Conservation (phyloP, 1,284 basidiomycete genomes). For the Pseudozyma tsukubaensis region DNA sequence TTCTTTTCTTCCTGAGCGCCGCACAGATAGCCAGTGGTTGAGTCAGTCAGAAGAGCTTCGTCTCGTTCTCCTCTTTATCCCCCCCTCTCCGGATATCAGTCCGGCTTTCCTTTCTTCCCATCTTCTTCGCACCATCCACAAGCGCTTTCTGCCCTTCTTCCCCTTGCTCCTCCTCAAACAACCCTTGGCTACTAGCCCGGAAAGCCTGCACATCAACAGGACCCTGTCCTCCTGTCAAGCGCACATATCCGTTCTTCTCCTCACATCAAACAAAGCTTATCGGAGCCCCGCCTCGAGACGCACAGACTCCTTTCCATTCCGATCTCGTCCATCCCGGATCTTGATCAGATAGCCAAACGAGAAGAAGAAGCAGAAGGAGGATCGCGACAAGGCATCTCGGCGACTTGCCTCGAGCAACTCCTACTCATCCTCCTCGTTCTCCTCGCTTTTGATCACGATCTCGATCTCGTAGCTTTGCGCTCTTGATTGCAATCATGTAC, state of each 20-base stretch:
- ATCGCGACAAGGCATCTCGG: conserved; percentile 3
- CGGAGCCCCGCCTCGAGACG: conserved; percentile 9
- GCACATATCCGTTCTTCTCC: conserved; percentile 29
- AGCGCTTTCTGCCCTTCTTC: conserved; percentile 11
- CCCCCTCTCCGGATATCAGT: conserved; percentile 44
- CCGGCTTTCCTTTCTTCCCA: conserved; percentile 30
- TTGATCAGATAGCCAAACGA: conserved; percentile 28
- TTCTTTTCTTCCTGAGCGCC: no score
- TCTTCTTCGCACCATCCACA: conserved; percentile 6
- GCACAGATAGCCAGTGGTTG: conserved; percentile 23
- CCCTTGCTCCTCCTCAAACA: conserved; percentile 13
- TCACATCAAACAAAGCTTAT: conserved; percentile 5
- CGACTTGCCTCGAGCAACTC: no score
- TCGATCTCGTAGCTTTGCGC: conserved; percentile 5
- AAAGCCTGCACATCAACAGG: conserved; percentile 17
- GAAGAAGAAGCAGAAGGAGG: not conserved
- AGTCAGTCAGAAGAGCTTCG: no score
- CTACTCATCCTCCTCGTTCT: conserved; percentile 3
- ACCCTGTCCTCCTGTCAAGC: conserved; percentile 28
- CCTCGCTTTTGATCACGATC: not conserved
- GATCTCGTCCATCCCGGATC: conserved; percentile 1
- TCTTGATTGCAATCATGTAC: conserved; percentile 41
- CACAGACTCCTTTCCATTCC: conserved; percentile 16
- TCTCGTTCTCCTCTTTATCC: conserved; percentile 4
- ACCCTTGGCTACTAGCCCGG: conserved; percentile 45